These are phyloP conservation scores for Cantharellus anzutake DNA, from an alignment of 768 basidiomycete genomes.

Conservation along the genomic window DNA sequence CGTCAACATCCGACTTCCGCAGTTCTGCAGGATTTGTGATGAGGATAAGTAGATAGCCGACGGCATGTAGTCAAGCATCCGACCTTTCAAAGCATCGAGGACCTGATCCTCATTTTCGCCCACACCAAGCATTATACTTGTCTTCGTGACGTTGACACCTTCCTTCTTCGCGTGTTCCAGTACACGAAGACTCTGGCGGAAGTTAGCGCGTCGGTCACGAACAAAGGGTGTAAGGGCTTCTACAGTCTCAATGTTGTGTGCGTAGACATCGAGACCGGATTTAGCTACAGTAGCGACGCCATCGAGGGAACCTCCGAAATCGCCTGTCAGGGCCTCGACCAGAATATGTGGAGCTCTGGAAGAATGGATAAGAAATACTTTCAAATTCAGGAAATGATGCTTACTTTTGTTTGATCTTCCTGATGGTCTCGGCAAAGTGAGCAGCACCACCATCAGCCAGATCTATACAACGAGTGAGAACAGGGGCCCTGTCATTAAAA, in stretches of 20 bases:
- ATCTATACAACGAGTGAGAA: slow-evolving; percentile 29
- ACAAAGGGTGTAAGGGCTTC: slow-evolving; percentile 88
- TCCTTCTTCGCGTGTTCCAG: slow-evolving; percentile 67
- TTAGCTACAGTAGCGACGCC: slow-evolving; percentile 69
- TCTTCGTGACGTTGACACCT: slow-evolving; percentile 83
- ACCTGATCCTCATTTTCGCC: slow-evolving; percentile 80
- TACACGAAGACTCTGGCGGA: slow-evolving; percentile 54
- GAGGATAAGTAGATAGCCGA: not conserved
- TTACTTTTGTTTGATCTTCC: slow-evolving; percentile 88
- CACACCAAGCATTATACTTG: slow-evolving; percentile 95
- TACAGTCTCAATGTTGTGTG: slow-evolving; percentile 95
- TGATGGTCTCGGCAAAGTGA: slow-evolving; percentile 91
- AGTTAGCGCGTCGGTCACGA: slow-evolving; percentile 78
- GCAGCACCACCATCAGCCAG: slow-evolving; percentile 78
- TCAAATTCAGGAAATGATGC: slow-evolving; percentile 9
- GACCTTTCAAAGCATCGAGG: slow-evolving; percentile 64
- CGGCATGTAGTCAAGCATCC: not conserved
- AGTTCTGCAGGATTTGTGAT: slow-evolving; percentile 36
- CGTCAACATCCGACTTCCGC: slow-evolving; percentile 75
- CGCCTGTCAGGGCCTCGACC: slow-evolving; percentile 90
- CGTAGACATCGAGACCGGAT: slow-evolving; percentile 93
- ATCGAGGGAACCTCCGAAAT: slow-evolving; percentile 65
- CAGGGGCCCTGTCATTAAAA: slow-evolving; percentile 13
- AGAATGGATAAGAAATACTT: not conserved
- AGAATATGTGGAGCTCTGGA: slow-evolving; percentile 81